Conservation (phyloP, 106 monocot genomes). For the Platanthera guangdongensis region DNA sequence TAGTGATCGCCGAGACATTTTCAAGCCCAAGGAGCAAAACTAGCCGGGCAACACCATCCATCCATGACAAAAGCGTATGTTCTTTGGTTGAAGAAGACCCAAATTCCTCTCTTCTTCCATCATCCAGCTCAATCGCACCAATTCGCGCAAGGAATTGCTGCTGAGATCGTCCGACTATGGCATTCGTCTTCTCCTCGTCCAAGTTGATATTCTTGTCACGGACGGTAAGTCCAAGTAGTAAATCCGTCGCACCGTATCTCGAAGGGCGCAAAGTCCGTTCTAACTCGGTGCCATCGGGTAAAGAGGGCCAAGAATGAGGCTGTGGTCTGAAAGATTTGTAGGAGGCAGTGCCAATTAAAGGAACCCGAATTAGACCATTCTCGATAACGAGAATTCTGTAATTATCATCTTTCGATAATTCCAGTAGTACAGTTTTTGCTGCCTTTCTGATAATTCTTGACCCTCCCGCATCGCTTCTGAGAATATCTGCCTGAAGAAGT, state of each 20-base stretch:
- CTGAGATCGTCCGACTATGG: slow-evolving; percentile 76
- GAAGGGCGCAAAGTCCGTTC: slow-evolving; percentile 40
- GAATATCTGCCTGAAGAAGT: slow-evolving; percentile 44
- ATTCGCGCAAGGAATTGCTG: slow-evolving; percentile 93
- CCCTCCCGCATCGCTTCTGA: slow-evolving; percentile 34
- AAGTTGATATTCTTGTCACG: slow-evolving; percentile 33
- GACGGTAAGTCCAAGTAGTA: slow-evolving; percentile 65
- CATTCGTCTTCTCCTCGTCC: slow-evolving; percentile 64
- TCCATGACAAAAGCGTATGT: slow-evolving; percentile 61
- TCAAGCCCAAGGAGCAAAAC: slow-evolving; percentile 85
- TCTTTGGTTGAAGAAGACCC: slow-evolving; percentile 22
- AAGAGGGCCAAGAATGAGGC: slow-evolving; percentile 73
- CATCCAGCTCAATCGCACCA: slow-evolving; percentile 66
- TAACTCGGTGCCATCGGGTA: slow-evolving; percentile 77
- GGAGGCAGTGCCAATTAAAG: slow-evolving; percentile 55
- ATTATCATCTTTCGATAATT: slow-evolving; percentile 68
- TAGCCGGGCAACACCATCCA: slow-evolving; percentile 77
- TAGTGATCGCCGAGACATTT: slow-evolving; percentile 55
- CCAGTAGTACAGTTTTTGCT: slow-evolving; percentile 60
- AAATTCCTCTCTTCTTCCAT: slow-evolving; percentile 14
- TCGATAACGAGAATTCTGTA: slow-evolving; percentile 63
- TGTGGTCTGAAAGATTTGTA: slow-evolving; percentile 59
- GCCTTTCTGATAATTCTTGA: slow-evolving; percentile 56
- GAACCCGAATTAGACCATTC: slow-evolving; percentile 67
- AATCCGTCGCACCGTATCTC: slow-evolving; percentile 81